Conservation (phyloP, 2,329 filamentous ascomycete genomes). For the Cryphonectria carpinicola region DNA sequence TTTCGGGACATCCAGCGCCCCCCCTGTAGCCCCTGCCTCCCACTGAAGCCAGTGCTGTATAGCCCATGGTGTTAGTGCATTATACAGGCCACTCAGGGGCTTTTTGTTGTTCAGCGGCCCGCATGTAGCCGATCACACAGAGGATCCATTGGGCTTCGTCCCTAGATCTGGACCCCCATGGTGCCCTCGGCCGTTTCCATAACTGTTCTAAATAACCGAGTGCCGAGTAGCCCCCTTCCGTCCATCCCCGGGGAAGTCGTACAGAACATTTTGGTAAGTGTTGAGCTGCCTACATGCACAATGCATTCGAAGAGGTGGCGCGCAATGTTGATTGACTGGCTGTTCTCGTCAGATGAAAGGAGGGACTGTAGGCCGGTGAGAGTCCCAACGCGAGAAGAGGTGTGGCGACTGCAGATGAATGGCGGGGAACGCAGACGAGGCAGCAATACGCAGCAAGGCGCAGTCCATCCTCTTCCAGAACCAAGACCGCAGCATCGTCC, state of each 20-base stretch:
- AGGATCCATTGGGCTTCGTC: constrained; percentile 4
- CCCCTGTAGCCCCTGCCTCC: neutral
- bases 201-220: constrained; percentile 13
- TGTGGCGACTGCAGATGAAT: constrained; percentile 10
- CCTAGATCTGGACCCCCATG: constrained; percentile 10
- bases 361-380: neutral
- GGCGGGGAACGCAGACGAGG: constrained; percentile 3
- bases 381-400: too few species aligned
- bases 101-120: constrained; percentile 25
- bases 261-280: constrained; percentile 1
- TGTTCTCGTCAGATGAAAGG: neutral
- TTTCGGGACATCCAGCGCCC: neutral
- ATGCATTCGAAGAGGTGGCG: neutral
- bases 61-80: neutral
- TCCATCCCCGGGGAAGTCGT: neutral
- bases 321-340: neutral
- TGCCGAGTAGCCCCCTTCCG: constrained; percentile 15
- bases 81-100: constrained; percentile 18
- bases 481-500: constrained; percentile 50
- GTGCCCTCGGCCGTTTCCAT: neutral
- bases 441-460: constrained; percentile 13
- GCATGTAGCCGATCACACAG: constrained; percentile 14
- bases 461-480: constrained; percentile 59
- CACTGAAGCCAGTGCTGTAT: neutral
- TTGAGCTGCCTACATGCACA: neutral